A percentile compares a stretch with the other conserved stretches of the same genome.
Evolutionary conservation across 495 filamentous ascomycete species (phyloP).

Genomic region (Daldinia caldariorum): DNA sequence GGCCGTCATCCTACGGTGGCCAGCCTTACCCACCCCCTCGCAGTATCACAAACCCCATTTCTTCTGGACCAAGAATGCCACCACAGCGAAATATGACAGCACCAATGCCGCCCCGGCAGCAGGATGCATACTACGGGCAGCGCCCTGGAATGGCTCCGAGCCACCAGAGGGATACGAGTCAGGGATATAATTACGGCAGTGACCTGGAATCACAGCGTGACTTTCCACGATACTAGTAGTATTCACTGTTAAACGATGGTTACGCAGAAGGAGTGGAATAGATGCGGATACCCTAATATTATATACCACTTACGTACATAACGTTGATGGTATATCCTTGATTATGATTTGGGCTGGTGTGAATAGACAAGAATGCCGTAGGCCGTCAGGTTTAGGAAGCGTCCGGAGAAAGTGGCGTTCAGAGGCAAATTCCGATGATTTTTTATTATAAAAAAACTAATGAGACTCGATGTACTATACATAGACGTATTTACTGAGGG

Average conservation of each 20-base stretch:
- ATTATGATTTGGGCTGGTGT: conserved; percentile 12
- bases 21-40: conserved; percentile 49
- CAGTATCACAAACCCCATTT: conserved; percentile 53
- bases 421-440: conserved; percentile 29
- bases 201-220: conserved; percentile 49
- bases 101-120: conserved; percentile 52
- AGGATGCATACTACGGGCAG: conserved; percentile 34
- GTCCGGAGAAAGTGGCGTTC: conserved; percentile 32
- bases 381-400: conserved; percentile 16
- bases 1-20: conserved; percentile 26
- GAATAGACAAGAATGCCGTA: conserved; percentile 11
- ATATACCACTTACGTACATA: conserved; percentile 6
- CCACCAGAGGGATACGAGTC: conserved; percentile 30
- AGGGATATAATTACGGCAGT: conserved; percentile 50
- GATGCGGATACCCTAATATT: conserved; percentile 28
- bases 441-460: conserved; percentile 26
- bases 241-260: conserved; percentile 18
- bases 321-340: conserved; percentile 10
- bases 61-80: conserved; percentile 47
- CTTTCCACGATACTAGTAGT: conserved; percentile 45
- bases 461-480: conserved; percentile 31
- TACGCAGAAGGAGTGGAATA: conserved; percentile 3
- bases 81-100: conserved; percentile 63
- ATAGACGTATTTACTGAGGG: conserved; percentile 14
- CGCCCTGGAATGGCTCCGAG: conserved; percentile 41